phyloP scores from a whole-genome alignment of 2,329 filamentous ascomycete genomes.

The Fusarium begoniae region DNA sequence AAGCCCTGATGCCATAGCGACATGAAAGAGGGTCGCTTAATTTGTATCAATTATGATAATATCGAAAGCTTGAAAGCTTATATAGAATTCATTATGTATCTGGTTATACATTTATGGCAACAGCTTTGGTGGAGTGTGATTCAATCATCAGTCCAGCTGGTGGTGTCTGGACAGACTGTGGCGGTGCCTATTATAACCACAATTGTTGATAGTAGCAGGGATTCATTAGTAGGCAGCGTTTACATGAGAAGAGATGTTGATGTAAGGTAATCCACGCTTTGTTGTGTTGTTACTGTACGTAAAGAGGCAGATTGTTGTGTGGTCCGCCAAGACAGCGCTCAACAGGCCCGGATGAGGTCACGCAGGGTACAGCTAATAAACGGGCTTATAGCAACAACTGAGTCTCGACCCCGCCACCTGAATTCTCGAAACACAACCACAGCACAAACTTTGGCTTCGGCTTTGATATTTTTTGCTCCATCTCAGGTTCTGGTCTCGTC shows the following conservation, averaged over 20 bases:
- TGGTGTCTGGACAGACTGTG: background rate
- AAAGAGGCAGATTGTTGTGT: background rate
- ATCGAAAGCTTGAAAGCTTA: background rate
- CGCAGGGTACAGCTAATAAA: constrained; percentile 35
- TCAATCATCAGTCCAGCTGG: background rate
- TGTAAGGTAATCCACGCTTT: background rate
- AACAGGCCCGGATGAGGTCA: constrained; percentile 39
- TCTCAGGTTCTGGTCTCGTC: constrained; percentile 1
- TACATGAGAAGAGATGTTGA: background rate
- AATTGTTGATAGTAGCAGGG: background rate
- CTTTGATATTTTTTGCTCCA: constrained; percentile 7
- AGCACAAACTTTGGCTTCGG: constrained; percentile 16
- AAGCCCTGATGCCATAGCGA: constrained; percentile 20
- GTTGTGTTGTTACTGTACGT: background rate
- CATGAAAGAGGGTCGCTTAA: background rate
- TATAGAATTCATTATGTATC: background rate
- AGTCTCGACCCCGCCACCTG: constrained; percentile 41
- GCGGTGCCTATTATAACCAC: background rate
- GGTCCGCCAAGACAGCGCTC: constrained; percentile 31
- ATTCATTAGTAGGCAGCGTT: background rate
- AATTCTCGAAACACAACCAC: constrained; percentile 34
- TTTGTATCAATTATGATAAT: background rate
- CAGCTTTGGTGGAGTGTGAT: background rate
- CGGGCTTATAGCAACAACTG: constrained; percentile 23
- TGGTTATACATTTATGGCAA: background rate